A percentile compares a stretch with the other conserved stretches of the same genome.
These are phyloP conservation scores for Botrytis fabae DNA, from an alignment of 2,329 filamentous ascomycete genomes.

Conservation along the genomic window DNA sequence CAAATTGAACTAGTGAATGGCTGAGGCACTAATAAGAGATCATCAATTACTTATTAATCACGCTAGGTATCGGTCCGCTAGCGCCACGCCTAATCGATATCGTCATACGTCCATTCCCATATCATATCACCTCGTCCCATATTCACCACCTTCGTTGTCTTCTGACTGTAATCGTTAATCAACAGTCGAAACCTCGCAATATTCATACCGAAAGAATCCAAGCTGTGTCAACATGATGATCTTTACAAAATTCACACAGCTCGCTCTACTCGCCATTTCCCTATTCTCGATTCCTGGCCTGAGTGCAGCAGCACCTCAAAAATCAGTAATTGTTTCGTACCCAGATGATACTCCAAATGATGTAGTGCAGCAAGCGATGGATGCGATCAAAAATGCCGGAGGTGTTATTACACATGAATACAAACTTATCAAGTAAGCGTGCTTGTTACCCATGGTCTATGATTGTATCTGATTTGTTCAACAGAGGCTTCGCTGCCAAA, in stretches of 20 bases:
- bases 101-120: background rate
- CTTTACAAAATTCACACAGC: constrained; percentile 45
- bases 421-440: constrained; percentile 62
- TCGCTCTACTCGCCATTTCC: constrained; percentile 55
- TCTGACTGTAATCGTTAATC: background rate
- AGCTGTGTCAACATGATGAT: constrained; percentile 51
- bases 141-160: background rate
- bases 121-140: background rate
- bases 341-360: constrained; percentile 64
- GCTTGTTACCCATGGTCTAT: constrained; percentile 1
- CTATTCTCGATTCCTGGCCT: constrained; percentile 61
- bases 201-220: background rate
- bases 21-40: constrained; percentile 1
- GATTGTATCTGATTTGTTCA: constrained; percentile 11
- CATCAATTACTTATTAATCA: constrained; percentile 7
- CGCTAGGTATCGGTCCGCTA: background rate
- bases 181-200: background rate
- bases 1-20: background rate
- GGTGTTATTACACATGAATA: constrained; percentile 81
- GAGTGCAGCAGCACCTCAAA: constrained; percentile 56
- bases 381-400: constrained; percentile 67
- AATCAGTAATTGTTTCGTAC: constrained; percentile 78
- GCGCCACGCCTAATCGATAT: background rate
- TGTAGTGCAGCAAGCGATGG: constrained; percentile 70
- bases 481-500: constrained; percentile 75